phyloP scores from a whole-genome alignment of 371 early-diverging fungal genomes.

The Smittium mucronatum region DNA sequence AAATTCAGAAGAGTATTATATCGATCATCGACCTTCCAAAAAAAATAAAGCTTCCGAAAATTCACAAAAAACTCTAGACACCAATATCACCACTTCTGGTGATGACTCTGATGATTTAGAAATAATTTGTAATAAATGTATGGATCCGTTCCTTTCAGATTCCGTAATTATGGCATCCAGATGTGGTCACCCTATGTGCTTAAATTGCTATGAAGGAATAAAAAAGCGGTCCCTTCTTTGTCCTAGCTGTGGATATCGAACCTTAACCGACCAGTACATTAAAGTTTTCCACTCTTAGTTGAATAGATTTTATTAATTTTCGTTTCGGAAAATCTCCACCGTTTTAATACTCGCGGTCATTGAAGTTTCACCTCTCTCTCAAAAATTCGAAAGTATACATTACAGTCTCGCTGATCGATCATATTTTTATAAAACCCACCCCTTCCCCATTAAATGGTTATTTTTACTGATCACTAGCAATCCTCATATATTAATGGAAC shows the following conservation, averaged over 20 bases:
- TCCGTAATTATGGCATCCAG: slow-evolving; percentile 7
- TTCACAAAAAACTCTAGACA: not conserved
- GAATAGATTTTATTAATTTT: no score
- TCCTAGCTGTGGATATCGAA: not conserved
- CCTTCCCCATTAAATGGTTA: no score
- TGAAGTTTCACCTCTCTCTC: no score
- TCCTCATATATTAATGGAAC: no score
- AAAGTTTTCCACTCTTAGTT: slow-evolving; percentile 10
- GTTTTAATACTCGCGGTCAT: no score
- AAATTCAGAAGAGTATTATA: slow-evolving; percentile 5
- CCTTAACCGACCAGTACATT: slow-evolving; percentile 1
- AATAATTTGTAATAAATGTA: slow-evolving; percentile 7
- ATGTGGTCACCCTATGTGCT: slow-evolving; percentile 10
- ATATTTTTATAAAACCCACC: no score
- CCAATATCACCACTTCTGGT: not conserved
- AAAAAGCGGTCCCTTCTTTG: not conserved
- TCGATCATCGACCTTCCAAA: not conserved
- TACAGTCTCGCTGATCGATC: no score
- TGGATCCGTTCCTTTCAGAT: not conserved
- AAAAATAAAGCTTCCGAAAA: not conserved
- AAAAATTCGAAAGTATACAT: no score
- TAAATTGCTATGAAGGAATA: slow-evolving; percentile 1
- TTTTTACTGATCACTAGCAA: no score
- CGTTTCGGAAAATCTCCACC: no score
- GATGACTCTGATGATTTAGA: not conserved